Conservation (phyloP, 1,284 basidiomycete genomes). For the Sporisorium iseilematis-ciliati region DNA sequence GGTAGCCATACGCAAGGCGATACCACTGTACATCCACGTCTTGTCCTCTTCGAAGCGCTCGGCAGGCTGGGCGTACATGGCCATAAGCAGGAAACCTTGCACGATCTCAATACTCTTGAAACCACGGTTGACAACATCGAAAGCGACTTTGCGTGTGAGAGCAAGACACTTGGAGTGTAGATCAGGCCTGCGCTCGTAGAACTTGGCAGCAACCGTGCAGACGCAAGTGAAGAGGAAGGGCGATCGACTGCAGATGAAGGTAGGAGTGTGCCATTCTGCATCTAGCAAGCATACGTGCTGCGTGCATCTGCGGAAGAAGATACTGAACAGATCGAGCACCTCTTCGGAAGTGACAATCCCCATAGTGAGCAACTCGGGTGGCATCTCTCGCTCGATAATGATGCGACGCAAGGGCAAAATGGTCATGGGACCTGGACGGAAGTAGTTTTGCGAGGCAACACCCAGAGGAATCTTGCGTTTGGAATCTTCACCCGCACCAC, state of each 20-base stretch:
- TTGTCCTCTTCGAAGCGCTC: conserved; percentile 89
- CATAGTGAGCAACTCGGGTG: conserved; percentile 84
- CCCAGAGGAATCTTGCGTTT: conserved; percentile 73
- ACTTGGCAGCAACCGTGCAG: conserved; percentile 91
- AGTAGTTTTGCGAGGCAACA: conserved; percentile 90
- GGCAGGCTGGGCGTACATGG: conserved; percentile 70
- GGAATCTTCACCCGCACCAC: conserved; percentile 3
- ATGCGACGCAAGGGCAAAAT: conserved; percentile 76
- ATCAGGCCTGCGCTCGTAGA: conserved; percentile 85
- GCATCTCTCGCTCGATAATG: conserved; percentile 86
- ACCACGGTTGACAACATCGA: conserved; percentile 74
- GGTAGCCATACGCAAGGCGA: conserved; percentile 84
- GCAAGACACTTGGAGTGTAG: conserved; percentile 84
- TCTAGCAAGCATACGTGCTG: conserved; percentile 64
- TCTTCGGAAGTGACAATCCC: conserved; percentile 83
- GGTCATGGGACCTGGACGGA: conserved; percentile 82
- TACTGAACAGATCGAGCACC: conserved; percentile 88
- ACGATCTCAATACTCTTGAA: conserved; percentile 90
- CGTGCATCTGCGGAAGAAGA: conserved; percentile 76
- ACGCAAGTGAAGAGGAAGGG: conserved; percentile 73
- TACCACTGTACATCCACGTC: conserved; percentile 78
- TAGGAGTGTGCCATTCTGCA: conserved; percentile 69
- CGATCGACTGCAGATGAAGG: conserved; percentile 66
- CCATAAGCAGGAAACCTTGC: conserved; percentile 70
- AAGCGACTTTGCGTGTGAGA: conserved; percentile 90